A percentile compares a stretch with the other conserved stretches of the same genome.
Conservation (phyloP, 352 stramenopile species). For the Phytophthora cajani region DNA sequence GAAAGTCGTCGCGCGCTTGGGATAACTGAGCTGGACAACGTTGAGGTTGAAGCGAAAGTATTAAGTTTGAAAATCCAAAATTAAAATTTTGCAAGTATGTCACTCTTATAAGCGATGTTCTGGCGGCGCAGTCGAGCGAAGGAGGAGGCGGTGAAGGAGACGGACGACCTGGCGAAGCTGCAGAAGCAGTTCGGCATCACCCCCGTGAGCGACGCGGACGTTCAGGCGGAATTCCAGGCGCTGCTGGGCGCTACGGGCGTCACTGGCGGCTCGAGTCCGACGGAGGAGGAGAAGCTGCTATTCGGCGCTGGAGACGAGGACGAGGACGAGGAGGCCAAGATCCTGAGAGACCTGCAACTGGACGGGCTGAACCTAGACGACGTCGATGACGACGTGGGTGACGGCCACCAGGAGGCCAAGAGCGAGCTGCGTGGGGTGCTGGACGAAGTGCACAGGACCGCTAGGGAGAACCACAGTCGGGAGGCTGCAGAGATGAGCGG, state of each 20-base stretch:
- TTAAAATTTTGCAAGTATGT: background rate
- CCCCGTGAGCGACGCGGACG: conserved; percentile 67
- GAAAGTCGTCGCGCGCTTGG: conserved; percentile 21
- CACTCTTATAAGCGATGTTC: conserved; percentile 53
- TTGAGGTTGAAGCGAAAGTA: conserved; percentile 7
- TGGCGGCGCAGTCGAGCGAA: conserved; percentile 59
- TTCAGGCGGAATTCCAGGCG: conserved; percentile 68
- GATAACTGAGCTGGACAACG: conserved; percentile 12
- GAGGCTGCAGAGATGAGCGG: conserved; percentile 28
- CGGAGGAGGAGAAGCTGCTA: conserved; percentile 53
- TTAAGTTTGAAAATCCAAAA: no score
- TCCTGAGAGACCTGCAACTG: conserved; percentile 61
- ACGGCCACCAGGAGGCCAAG: conserved; percentile 38
- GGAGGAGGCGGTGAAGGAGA: conserved; percentile 22
- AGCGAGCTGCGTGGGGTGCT: conserved; percentile 48
- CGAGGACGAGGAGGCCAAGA: conserved; percentile 66
- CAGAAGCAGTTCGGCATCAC: conserved; percentile 84
- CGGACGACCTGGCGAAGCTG: conserved; percentile 63
- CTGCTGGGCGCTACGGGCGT: conserved; percentile 44
- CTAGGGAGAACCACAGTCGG: conserved; percentile 35
- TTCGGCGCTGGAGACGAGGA: conserved; percentile 34
- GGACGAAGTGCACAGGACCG: conserved; percentile 40
- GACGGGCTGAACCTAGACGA: conserved; percentile 35
- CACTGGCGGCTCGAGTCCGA: conserved; percentile 43
- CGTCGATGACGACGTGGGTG: conserved; percentile 22